phyloP scores from a whole-genome alignment of 305 asterid genomes.

The Fraxinus latifolia region DNA sequence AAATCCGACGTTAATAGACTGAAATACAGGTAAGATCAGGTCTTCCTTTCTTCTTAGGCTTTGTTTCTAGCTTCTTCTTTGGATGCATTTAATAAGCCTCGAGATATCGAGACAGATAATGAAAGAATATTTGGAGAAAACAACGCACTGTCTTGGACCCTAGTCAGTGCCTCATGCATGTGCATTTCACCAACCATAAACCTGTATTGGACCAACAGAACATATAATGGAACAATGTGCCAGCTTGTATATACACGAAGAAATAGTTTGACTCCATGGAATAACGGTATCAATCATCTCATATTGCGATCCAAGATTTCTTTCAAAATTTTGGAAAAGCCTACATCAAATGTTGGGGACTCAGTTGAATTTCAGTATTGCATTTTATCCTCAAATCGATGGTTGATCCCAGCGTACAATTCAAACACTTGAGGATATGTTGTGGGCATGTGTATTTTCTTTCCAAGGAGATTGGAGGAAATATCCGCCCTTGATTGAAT shows the following conservation, averaged over 20 bases:
- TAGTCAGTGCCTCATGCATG: conserved; percentile 18
- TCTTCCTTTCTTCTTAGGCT: background rate
- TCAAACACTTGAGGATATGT: background rate
- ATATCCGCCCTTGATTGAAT: background rate
- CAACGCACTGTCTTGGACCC: conserved; percentile 16
- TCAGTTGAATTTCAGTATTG: background rate
- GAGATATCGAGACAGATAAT: conserved; percentile 20
- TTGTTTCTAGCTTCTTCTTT: conserved; percentile 12
- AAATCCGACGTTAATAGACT: conserved; percentile 29
- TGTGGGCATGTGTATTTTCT: background rate
- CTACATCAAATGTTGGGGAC: background rate
- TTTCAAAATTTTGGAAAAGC: background rate
- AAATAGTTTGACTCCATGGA: background rate
- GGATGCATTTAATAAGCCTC: conserved; percentile 2
- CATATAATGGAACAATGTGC: background rate
- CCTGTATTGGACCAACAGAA: background rate
- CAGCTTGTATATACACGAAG: background rate
- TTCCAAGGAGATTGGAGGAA: background rate
- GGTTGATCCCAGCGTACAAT: background rate
- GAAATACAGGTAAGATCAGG: conserved; percentile 25
- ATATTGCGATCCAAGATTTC: background rate
- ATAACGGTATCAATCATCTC: background rate
- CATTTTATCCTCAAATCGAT: background rate
- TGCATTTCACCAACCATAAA: conserved; percentile 14
- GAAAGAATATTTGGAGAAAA: conserved; percentile 21